These are phyloP conservation scores for Neurospora sp. DNA, from an alignment of 495 filamentous ascomycete species.

Conservation along the genomic window DNA sequence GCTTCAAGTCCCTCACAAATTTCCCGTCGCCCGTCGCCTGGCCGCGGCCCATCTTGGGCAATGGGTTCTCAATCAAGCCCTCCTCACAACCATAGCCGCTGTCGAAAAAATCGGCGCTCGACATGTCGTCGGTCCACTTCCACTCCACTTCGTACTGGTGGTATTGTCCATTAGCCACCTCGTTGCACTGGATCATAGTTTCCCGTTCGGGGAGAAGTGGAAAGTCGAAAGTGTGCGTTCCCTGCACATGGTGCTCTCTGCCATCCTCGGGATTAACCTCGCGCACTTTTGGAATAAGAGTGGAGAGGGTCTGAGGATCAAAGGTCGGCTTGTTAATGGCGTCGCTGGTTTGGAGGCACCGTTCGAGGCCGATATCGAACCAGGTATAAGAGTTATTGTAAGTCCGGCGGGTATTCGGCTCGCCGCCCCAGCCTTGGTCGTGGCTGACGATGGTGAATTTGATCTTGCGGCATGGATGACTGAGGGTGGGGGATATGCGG, in stretches of 20 bases:
- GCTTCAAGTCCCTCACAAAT: conserved; percentile 44
- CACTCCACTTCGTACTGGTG: conserved; percentile 44
- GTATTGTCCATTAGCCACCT: conserved; percentile 19
- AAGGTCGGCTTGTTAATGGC: not conserved
- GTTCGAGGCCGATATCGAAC: conserved; percentile 55
- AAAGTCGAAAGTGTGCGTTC: conserved; percentile 21
- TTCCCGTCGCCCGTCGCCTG: conserved; percentile 43
- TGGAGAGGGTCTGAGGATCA: not conserved
- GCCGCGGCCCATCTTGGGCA: conserved; percentile 39
- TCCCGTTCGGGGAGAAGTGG: conserved; percentile 29
- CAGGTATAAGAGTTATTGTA: conserved; percentile 55
- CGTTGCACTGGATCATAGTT: conserved; percentile 46
- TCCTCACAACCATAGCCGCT: not conserved
- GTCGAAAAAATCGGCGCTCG: conserved; percentile 9
- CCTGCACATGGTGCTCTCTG: not conserved
- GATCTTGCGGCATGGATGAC: conserved; percentile 45
- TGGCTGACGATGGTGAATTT: conserved; percentile 53
- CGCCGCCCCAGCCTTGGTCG: conserved; percentile 57
- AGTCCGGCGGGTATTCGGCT: conserved; percentile 26
- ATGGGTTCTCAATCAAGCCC: conserved; percentile 26
- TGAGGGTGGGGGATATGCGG: conserved; percentile 21
- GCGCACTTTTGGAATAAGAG: conserved; percentile 2
- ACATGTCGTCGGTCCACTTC: conserved; percentile 41
- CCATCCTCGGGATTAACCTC: conserved; percentile 11
- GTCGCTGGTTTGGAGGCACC: conserved; percentile 14